phyloP scores from a whole-genome alignment of 495 filamentous ascomycete genomes.

The Choiromyces venosus region DNA sequence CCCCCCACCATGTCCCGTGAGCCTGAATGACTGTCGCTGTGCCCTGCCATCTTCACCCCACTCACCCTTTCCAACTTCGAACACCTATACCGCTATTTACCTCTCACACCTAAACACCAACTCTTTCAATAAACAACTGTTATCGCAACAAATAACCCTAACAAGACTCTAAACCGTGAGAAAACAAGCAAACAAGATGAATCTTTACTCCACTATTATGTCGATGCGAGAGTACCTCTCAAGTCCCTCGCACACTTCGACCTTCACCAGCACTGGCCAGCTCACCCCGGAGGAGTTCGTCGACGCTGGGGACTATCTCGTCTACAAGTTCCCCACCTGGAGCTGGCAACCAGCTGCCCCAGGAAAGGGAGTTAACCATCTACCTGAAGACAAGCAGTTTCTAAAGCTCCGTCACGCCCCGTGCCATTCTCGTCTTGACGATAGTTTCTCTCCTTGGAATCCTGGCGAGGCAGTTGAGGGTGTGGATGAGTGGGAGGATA shows the following conservation, averaged over 20 bases:
- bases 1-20: neutral
- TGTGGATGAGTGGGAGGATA: constrained; percentile 72
- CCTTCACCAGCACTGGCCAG: constrained; percentile 86
- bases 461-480: constrained; percentile 54
- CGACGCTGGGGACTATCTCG: constrained; percentile 91
- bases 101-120: neutral
- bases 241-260: constrained; percentile 79
- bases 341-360: constrained; percentile 88
- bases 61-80: neutral
- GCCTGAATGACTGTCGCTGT: neutral
- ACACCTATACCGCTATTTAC: neutral
- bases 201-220: constrained; percentile 72
- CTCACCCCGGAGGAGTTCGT: constrained; percentile 98
- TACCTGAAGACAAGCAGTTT: constrained; percentile 90
- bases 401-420: constrained; percentile 91
- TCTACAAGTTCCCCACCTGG: constrained; percentile 99
- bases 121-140: neutral
- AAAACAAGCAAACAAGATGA: constrained; percentile 7
- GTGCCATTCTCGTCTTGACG: constrained; percentile 82
- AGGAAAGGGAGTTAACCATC: constrained; percentile 68
- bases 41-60: neutral
- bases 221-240: constrained; percentile 84
- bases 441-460: constrained; percentile 68
- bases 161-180: neutral
- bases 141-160: neutral